Base-by-base conservation (phyloP, 345 rosid species). In the Pelargonium nanum region DNA sequence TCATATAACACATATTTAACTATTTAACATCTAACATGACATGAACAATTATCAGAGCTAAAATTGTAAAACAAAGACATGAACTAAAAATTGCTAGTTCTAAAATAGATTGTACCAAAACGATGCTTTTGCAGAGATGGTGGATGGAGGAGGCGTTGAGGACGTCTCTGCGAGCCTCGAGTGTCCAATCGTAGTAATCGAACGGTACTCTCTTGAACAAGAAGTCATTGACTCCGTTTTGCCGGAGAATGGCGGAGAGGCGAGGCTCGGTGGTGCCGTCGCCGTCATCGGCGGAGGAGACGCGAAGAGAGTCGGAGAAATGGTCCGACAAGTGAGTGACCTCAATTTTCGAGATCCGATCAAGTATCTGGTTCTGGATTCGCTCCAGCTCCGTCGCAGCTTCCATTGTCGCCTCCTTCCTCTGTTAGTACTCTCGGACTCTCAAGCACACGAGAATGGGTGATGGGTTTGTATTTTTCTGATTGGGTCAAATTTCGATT, bases 81-180 rank as follows among this genome's bases (percentile, higher is more conserved):
- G 21, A 55, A 16, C n/a, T n/a, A n/a, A n/a, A n/a, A n/a, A n/a
- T n/a, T n/a, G n/a, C n/a, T n/a, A n/a, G n/a, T n/a, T n/a, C n/a
- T n/a, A n/a, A n/a, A n/a, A n/a, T n/a, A n/a, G n/a, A 19, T n/a
- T 66, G 45, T 70, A 89, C 98, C 91, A 89, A 71, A 68, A 89
- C 96, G 74, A 92, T 84, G 88, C 94, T 89, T 68, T 89, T 93
- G 82, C 96, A 89, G 45, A 89, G 95, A 71, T 93, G 94, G 67
- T 84, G 66, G 56, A 93, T 59, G 1, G 96, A 85, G 73, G 88
- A 77, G 45, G 94, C 99, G 28, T 68, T 75, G 40, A 89, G 89
- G 62, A 66, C 74, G 73, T 79, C 79, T 55, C 91, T 84, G 24
- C 96, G 89, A 17, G 82, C 73, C 67, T 93, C 88, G 19, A 87